Evolutionary conservation across 257 asterid species (phyloP).

Genomic region (Thymus quinquecostatus): DNA sequence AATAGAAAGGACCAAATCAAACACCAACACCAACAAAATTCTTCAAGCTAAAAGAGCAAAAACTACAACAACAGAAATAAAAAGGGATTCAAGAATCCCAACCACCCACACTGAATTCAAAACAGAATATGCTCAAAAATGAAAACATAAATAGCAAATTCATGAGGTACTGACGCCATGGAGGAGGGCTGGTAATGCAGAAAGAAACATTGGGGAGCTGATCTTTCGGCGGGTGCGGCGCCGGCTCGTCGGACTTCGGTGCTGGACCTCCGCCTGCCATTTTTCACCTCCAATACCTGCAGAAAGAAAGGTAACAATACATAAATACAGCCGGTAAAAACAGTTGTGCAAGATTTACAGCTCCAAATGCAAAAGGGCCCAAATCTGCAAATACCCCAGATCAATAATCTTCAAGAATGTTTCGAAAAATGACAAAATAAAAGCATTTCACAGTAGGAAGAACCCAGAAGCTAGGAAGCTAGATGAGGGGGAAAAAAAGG

Average conservation of each 20-base stretch:
- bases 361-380: slow-evolving; percentile 34
- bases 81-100: slow-evolving; percentile 29
- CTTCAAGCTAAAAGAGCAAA: slow-evolving; percentile 29
- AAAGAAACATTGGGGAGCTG: slow-evolving; percentile 88
- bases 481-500: slow-evolving; percentile 23
- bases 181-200: slow-evolving; percentile 99
- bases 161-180: slow-evolving; percentile 77
- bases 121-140: slow-evolving; percentile 24
- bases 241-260: slow-evolving; percentile 74
- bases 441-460: background rate
- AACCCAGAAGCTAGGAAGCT: slow-evolving; percentile 30
- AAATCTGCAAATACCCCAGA: slow-evolving; percentile 43
- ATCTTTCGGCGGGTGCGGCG: slow-evolving; percentile 92
- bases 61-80: background rate
- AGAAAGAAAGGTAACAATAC: background rate
- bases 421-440: slow-evolving; percentile 25
- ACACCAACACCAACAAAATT: slow-evolving; percentile 10
- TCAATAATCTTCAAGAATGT: slow-evolving; percentile 30
- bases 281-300: slow-evolving; percentile 36
- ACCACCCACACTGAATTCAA: slow-evolving; percentile 30
- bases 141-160: slow-evolving; percentile 18
- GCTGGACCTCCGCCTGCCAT: slow-evolving; percentile 75
- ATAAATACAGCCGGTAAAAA: background rate
- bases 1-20: slow-evolving; percentile 24
- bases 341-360: slow-evolving; percentile 29